These are phyloP conservation scores for Posidonia australis DNA, from an alignment of 106 monocot species.

Conservation along the genomic window DNA sequence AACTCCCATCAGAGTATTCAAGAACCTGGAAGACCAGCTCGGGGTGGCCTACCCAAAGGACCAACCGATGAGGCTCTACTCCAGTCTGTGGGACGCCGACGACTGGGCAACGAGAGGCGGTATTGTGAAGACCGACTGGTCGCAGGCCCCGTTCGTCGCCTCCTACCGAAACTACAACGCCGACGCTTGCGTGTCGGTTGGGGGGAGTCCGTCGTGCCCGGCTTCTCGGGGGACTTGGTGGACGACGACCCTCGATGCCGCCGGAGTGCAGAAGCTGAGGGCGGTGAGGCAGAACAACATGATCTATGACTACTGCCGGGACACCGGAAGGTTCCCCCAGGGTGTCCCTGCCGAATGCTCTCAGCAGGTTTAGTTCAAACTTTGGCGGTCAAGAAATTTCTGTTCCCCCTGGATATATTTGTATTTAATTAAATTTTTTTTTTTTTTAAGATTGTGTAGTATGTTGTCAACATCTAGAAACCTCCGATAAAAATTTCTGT, in stretches of 20 bases:
- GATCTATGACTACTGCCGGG: constrained; percentile 25
- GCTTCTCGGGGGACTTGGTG: neutral
- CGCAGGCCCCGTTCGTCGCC: constrained; percentile 20
- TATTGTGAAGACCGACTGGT: constrained; percentile 23
- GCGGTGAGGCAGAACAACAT: constrained; percentile 7
- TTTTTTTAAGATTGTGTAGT: too few species aligned
- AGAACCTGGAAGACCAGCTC: constrained; percentile 9
- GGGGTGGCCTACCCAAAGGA: constrained; percentile 14
- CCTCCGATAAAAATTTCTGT: too few species aligned
- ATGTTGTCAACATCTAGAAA: too few species aligned
- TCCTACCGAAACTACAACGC: constrained; percentile 13
- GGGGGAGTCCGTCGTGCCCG: neutral
- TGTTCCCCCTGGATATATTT: too few species aligned
- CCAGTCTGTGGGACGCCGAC: constrained; percentile 22
- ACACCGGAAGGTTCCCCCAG: constrained; percentile 4
- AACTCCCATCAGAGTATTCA: constrained; percentile 18
- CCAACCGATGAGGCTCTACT: constrained; percentile 13
- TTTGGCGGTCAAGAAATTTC: too few species aligned
- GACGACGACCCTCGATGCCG: constrained; percentile 9
- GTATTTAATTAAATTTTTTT: too few species aligned
- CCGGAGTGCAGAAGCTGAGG: constrained; percentile 8
- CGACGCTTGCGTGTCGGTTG: neutral
- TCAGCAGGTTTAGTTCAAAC: neutral
- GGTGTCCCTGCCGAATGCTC: constrained; percentile 10
- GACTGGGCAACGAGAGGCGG: constrained; percentile 21